phyloP scores from a whole-genome alignment of 306 rosid genomes.

The apple (Malus domestica) region DNA sequence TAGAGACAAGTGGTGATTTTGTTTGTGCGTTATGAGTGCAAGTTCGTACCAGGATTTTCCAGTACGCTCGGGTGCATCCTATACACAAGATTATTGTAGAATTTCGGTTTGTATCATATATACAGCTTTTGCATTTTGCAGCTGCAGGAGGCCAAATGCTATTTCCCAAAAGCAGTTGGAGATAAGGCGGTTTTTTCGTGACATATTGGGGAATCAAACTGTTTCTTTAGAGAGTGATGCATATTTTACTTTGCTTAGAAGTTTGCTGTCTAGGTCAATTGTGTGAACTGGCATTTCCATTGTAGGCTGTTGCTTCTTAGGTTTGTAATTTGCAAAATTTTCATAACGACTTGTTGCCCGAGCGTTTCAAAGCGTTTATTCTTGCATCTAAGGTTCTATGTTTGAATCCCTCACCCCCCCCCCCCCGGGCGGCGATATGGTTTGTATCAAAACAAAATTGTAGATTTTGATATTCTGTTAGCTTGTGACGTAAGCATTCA shows the following conservation, averaged over 20 bases:
- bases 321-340: not conserved
- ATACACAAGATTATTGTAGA: not conserved
- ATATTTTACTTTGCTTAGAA: constrained; percentile 19
- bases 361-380: not conserved
- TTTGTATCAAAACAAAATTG: not conserved
- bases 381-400: not conserved
- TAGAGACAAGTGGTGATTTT: constrained; percentile 88
- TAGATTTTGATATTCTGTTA: not conserved
- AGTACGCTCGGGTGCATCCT: not conserved
- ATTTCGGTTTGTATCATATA: not conserved
- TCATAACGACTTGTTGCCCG: not conserved
- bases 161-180: constrained; percentile 10
- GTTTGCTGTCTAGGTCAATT: constrained; percentile 27
- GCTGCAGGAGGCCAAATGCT: not conserved
- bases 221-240: not conserved
- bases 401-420: not conserved
- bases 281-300: constrained; percentile 22
- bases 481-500: not conserved
- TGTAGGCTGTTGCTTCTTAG: constrained; percentile 2
- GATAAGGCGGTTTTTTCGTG: constrained; percentile 26
- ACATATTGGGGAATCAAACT: constrained; percentile 25
- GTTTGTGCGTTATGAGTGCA: constrained; percentile 55
- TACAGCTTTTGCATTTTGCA: constrained; percentile 6
- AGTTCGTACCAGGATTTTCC: not conserved
- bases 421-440: too few relatives aligned